A percentile compares a stretch with the other conserved stretches of the same genome.
These are phyloP conservation scores for Waltergamsia citrina DNA, from an alignment of 2,329 filamentous ascomycete species.

Conservation along the genomic window DNA sequence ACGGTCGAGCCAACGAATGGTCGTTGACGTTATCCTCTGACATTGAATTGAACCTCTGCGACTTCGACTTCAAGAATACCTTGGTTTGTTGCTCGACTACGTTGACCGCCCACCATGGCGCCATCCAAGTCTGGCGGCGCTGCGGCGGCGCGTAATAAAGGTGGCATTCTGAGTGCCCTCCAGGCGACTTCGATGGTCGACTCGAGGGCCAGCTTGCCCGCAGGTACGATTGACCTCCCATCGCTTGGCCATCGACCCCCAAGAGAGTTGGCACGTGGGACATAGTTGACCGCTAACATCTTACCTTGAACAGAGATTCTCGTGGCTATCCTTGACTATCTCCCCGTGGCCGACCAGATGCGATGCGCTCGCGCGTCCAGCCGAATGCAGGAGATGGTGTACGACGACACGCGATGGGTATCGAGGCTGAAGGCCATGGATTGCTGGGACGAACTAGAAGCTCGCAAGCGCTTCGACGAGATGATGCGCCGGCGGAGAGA, in stretches of 20 bases:
- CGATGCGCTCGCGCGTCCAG: slow-evolving; percentile 76
- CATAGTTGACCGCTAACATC: too few species aligned
- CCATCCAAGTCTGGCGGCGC: too few species aligned
- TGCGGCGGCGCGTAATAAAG: slow-evolving; percentile 13
- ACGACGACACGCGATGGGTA: slow-evolving; percentile 95
- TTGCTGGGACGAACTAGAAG: slow-evolving; percentile 85
- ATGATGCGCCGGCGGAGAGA: slow-evolving; percentile 53
- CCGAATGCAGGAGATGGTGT: slow-evolving; percentile 94
- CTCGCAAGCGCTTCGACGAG: slow-evolving; percentile 71
- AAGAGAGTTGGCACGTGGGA: too few species aligned
- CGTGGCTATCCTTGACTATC: slow-evolving; percentile 77
- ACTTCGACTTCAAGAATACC: too few species aligned
- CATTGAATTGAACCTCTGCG: too few species aligned
- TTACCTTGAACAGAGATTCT: slow-evolving; percentile 72
- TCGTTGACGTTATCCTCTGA: too few species aligned
- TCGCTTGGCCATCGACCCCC: too few species aligned
- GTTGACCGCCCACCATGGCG: too few species aligned
- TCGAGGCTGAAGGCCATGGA: slow-evolving; percentile 77
- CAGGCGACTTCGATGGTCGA: slow-evolving; percentile 74
- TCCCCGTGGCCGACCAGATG: slow-evolving; percentile 77
- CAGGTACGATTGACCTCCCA: slow-evolving; percentile 59
- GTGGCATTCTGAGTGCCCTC: slow-evolving; percentile 64
- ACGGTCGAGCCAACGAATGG: too few species aligned
- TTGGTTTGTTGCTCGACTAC: too few species aligned
- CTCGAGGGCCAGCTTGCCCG: slow-evolving; percentile 69